Base-by-base conservation (phyloP, 306 rosid genomes). In the Cucurbita moschata region DNA sequence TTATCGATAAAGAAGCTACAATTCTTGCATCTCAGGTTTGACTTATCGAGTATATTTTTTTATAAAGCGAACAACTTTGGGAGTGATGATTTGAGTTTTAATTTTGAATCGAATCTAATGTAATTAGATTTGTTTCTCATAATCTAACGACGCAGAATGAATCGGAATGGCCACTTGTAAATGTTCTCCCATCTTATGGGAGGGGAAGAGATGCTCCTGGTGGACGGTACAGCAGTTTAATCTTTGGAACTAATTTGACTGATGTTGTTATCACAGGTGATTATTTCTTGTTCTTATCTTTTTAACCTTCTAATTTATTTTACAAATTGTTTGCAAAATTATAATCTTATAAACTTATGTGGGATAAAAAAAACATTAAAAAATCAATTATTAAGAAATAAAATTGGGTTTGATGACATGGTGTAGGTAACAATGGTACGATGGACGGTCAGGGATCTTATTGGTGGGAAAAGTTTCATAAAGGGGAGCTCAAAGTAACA, bases 1-100 rank as follows among this genome's bases (percentile, higher is more conserved):
- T 86, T 79, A 78, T 94, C 19, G 85, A 94, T 2, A 89, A 86
- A 73, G 96, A 86, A 81, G 97, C 97, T 14, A 84, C 84, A 0
- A 76, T 91, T 73, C 96, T 94, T 56, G 99, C 66, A n/a, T 82
- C 96, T 59, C 92, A 89, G 97, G 99, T 89, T 19, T 62, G 42
- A 23, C 55, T 35, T 30, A 30, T 30, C 30, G 30, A 30, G 4
- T 30, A 30, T 30, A 30, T 30, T 26, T 26, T 26, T 26, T 26
- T 26, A 26, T 26, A 26, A 19, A 19, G 19, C 19, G 19, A 19
- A 42, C 44, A 43, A 43, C 10, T 8, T 43, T 43, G 2, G 4
- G 10, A 43, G 11, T 3, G 11, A 0, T 9, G 8, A 42, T 42
- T 42, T 42, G 46, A 42, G 8, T 42, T 42, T 6, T 42, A 30